Conservation (phyloP, 73 alveolate species). For the Tetrahymena elliotti region DNA sequence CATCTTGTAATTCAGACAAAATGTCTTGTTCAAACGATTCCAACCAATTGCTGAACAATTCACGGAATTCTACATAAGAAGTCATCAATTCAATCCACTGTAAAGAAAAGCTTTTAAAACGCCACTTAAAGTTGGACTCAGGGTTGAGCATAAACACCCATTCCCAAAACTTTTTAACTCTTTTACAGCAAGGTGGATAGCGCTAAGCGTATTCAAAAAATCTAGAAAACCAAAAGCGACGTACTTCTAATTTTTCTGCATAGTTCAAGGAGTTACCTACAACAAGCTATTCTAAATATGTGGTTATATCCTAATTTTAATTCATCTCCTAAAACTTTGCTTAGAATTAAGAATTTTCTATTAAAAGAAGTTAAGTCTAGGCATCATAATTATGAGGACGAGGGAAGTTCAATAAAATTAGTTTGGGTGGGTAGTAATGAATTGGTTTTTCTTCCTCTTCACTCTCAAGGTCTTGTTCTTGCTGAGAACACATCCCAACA, state of each 20-base stretch:
- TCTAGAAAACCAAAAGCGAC: not conserved
- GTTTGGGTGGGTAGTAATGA: not conserved
- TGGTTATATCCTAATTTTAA: not conserved
- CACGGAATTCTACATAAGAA: not conserved
- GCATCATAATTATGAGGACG: not conserved
- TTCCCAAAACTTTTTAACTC: not conserved
- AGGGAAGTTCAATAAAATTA: not conserved
- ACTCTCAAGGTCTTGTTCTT: not conserved
- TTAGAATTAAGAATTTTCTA: not conserved
- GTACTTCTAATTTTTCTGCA: not conserved
- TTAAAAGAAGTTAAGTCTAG: not conserved
- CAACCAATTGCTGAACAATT: not conserved
- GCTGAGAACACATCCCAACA: not conserved
- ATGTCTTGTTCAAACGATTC: not conserved
- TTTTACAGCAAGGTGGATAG: not conserved
- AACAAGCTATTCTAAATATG: not conserved
- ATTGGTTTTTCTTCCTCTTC: not conserved
- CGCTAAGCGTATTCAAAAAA: not conserved
- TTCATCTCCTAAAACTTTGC: not conserved
- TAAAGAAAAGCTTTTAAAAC: not conserved
- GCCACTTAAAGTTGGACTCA: not conserved
- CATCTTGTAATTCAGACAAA: not conserved
- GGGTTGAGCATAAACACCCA: constrained; percentile 1
- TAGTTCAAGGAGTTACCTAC: not conserved
- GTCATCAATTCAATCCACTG: not conserved